Evolutionary conservation across 2,329 filamentous ascomycete genomes (phyloP).

Genomic region (Acrocalymma vagum): DNA sequence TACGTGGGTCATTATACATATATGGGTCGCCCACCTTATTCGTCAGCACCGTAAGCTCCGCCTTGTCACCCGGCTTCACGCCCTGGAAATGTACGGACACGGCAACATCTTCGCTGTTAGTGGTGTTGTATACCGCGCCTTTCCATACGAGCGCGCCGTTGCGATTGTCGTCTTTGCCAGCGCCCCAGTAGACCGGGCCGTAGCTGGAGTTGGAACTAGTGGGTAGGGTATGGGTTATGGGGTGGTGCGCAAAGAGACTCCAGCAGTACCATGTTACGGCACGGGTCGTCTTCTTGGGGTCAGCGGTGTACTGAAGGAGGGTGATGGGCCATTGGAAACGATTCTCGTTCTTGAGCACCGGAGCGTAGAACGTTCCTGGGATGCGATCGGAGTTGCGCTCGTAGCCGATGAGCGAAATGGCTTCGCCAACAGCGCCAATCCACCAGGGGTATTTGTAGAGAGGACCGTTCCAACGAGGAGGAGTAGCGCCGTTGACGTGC

Average conservation of each 20-base stretch:
- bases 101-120: constrained; percentile 32
- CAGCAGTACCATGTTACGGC: constrained; percentile 44
- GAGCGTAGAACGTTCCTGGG: constrained; percentile 55
- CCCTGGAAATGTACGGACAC: constrained; percentile 40
- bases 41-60: constrained; percentile 53
- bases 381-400: constrained; percentile 71
- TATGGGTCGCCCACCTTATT: constrained; percentile 48
- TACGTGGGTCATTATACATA: constrained; percentile 52
- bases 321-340: constrained; percentile 48
- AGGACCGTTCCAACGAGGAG: constrained; percentile 32
- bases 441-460: constrained; percentile 40
- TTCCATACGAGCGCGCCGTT: constrained; percentile 52
- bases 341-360: constrained; percentile 45
- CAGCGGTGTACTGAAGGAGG: constrained; percentile 51
- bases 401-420: constrained; percentile 70
- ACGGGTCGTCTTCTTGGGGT: constrained; percentile 41
- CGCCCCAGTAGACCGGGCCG: constrained; percentile 56
- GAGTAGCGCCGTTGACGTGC: constrained; percentile 37
- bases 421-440: constrained; percentile 70
- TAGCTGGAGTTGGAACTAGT: constrained; percentile 45
- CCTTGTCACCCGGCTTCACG: constrained; percentile 33
- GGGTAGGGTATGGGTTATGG: constrained; percentile 56
- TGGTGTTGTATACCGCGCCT: constrained; percentile 59
- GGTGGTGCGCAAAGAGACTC: constrained; percentile 52
- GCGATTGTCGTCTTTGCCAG: constrained; percentile 46